Evolutionary conservation across 179 eudicot genomes (phyloP).

Genomic region (Silene vulgaris): DNA sequence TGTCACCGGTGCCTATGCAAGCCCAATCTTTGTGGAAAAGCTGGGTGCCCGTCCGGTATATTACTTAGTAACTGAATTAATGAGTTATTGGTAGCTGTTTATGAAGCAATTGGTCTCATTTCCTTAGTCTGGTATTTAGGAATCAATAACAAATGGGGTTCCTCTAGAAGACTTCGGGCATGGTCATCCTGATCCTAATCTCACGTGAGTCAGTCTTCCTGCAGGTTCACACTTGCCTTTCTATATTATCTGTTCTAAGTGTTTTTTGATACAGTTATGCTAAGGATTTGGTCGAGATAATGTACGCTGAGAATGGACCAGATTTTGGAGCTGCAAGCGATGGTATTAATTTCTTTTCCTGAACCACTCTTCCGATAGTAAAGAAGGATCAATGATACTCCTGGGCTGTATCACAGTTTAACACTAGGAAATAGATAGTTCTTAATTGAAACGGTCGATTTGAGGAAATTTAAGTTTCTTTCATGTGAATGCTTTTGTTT

Average conservation of each 20-base stretch:
- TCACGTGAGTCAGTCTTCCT: conserved; percentile 57
- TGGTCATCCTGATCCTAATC: conserved; percentile 99
- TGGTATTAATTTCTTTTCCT: conserved; percentile 40
- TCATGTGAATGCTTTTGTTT: neutral
- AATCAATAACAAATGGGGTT: conserved; percentile 75
- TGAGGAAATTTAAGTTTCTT: neutral
- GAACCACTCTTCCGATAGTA: neutral
- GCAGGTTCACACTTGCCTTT: neutral
- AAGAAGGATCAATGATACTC: neutral
- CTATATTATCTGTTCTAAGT: conserved; percentile 23
- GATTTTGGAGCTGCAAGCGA: conserved; percentile 99
- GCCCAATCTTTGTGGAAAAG: conserved; percentile 91
- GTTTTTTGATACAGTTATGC: conserved; percentile 56
- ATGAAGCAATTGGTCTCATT: conserved; percentile 20
- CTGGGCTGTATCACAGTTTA: neutral
- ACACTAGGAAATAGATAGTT: neutral
- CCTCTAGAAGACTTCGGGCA: conserved; percentile 98
- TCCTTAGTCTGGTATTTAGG: conserved; percentile 40
- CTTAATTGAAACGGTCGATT: neutral
- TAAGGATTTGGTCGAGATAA: conserved; percentile 74
- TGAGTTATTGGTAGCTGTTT: conserved; percentile 6
- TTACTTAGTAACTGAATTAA: conserved; percentile 18
- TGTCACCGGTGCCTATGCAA: conserved; percentile 95
- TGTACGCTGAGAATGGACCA: conserved; percentile 77
- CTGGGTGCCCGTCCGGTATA: conserved; percentile 83